Base-by-base conservation (phyloP, 2,329 filamentous ascomycete species). In the Microsporum canis region DNA sequence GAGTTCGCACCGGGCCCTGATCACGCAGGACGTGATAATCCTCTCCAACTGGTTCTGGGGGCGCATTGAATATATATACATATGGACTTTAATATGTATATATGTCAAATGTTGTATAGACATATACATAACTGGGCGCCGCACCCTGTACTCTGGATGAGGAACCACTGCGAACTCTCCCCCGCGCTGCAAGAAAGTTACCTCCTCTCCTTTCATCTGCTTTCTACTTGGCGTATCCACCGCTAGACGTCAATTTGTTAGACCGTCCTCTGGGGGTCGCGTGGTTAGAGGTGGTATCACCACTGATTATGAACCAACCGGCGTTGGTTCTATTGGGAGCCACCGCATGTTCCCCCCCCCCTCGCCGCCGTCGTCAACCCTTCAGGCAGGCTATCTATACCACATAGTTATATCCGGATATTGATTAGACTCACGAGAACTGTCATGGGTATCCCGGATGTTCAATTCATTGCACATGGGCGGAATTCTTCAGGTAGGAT, bases 221-320 rank as follows among this genome's bases (percentile, higher is more conserved):
- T 55, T 55, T 31, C 49, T 34, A 55, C 49, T 55, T 55, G 49
- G 49, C 49, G 49, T 55, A 55, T 34, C 49, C 49, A 55, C 49
- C 23, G 31, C 31, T 17, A 7, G 49, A 55, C 12, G 49, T 55
- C 31, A n/a, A 55, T n/a, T 55, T 10, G 39, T 43, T 14, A 33
- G 49, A 36, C 14, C 2, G 14, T n/a, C 17, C 12, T 55, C 49
- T 55, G 14, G 49, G 17, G 49, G 49, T 55, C 49, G 49, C 49
- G 49, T 55, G 49, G 49, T 14, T 36, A 55, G 33, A 23, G 14
- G 31, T 55, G 49, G 31, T 36, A 55, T 55, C 49, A 55, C 17
- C 31, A n/a, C 5, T 14, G 36, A 4, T 23, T 29, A 36, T 34
- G 5, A 55, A 36, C 45, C 31, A 49, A 23, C 45, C 45, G 45